Conservation (phyloP, 108 stramenopile species). For the Cyclotella choctawhatcheeana region DNA sequence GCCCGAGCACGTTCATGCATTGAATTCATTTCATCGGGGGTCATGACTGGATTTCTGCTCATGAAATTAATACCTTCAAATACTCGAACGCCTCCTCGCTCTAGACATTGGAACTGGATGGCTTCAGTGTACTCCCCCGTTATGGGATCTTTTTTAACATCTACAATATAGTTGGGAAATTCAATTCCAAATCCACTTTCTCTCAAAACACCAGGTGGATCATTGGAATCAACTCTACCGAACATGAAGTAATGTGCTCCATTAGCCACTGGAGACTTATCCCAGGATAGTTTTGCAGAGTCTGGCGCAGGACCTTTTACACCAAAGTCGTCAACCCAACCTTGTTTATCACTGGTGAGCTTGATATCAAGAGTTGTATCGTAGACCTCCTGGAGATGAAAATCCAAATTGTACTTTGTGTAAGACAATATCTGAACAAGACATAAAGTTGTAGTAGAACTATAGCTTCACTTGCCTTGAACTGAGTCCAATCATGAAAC, state of each 20-base stretch:
- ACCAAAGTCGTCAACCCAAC: conserved; percentile 92
- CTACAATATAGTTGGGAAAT: conserved; percentile 93
- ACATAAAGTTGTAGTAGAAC: background rate
- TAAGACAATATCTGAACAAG: too few relatives aligned
- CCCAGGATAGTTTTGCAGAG: conserved; percentile 82
- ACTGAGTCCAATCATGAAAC: conserved; percentile 95
- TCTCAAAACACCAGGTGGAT: conserved; percentile 84
- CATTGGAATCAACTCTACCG: conserved; percentile 84
- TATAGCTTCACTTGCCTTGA: conserved; percentile 44
- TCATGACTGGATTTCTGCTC: conserved; percentile 83
- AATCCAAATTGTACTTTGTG: too few relatives aligned
- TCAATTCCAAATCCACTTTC: conserved; percentile 93
- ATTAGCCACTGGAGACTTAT: conserved; percentile 91
- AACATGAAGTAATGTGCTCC: conserved; percentile 94
- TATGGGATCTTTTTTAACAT: conserved; percentile 76
- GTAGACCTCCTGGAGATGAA: conserved; percentile 73
- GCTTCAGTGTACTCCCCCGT: conserved; percentile 89
- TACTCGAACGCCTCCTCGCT: conserved; percentile 92
- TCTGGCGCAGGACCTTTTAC: conserved; percentile 88
- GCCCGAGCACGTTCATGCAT: conserved; percentile 83
- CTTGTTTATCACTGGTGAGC: conserved; percentile 56
- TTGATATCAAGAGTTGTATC: conserved; percentile 92
- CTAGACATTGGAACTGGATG: conserved; percentile 93
- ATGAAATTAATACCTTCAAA: conserved; percentile 96
- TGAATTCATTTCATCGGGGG: conserved; percentile 69